phyloP scores from a whole-genome alignment of 2,329 filamentous ascomycete species.

The Exophiala lecanii-corni region DNA sequence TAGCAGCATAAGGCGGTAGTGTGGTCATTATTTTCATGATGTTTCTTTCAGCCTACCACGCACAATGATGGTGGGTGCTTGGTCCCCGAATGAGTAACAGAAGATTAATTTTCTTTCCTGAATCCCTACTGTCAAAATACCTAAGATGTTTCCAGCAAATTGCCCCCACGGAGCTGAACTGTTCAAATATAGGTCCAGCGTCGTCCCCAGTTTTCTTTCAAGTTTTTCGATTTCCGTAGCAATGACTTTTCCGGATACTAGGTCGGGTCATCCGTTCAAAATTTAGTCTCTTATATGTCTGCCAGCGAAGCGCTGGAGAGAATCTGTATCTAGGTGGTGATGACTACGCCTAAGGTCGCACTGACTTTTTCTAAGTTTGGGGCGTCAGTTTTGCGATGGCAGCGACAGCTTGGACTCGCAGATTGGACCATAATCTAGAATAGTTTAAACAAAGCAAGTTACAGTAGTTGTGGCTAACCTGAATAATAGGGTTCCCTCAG shows the following conservation, averaged over 20 bases:
- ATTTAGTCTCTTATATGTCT: slow-evolving; percentile 1
- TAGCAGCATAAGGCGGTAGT: slow-evolving; percentile 1
- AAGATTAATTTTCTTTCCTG: slow-evolving; percentile 1
- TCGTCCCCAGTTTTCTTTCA: slow-evolving; percentile 1
- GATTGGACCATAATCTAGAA: slow-evolving; percentile 8
- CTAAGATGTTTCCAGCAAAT: slow-evolving; percentile 1
- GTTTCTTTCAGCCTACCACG: slow-evolving; percentile 1
- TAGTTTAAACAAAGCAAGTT: slow-evolving; percentile 5
- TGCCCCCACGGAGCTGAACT: background rate
- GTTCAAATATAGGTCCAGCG: background rate
- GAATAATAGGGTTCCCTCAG: slow-evolving; percentile 4
- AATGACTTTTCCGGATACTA: slow-evolving; percentile 1
- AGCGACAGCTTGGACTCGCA: slow-evolving; percentile 5
- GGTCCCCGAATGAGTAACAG: background rate
- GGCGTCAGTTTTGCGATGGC: slow-evolving; percentile 7
- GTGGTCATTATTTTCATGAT: slow-evolving; percentile 3
- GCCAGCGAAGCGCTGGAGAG: slow-evolving; percentile 6
- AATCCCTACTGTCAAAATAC: slow-evolving; percentile 1
- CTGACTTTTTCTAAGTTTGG: slow-evolving; percentile 5
- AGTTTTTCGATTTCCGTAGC: slow-evolving; percentile 1
- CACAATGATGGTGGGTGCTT: background rate
- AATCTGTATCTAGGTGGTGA: slow-evolving; percentile 4
- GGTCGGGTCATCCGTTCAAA: background rate
- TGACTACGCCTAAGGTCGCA: slow-evolving; percentile 2
- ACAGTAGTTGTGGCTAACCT: slow-evolving; percentile 5